A percentile compares a stretch with the other conserved stretches of the same genome.
Conservation (phyloP, 2,329 filamentous ascomycete species). For the Trichoderma atrobrunneum region DNA sequence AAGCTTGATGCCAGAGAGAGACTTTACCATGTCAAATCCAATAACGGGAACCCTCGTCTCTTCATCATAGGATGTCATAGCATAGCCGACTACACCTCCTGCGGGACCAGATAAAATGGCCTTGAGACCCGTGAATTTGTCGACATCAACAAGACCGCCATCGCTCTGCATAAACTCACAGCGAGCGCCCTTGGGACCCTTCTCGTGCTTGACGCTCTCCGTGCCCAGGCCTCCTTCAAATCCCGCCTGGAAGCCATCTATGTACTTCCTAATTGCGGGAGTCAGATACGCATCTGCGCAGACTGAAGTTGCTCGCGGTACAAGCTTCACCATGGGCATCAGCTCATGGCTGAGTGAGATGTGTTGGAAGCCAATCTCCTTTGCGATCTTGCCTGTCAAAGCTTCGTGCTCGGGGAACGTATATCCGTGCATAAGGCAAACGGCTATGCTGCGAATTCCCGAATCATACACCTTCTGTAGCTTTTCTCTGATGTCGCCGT, state of each 20-base stretch:
- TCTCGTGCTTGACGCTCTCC: conserved; percentile 66
- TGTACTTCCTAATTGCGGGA: conserved; percentile 42
- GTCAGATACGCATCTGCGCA: conserved; percentile 46
- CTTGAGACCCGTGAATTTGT: conserved; percentile 78
- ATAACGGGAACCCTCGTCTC: conserved; percentile 82
- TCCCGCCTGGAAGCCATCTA: conserved; percentile 74
- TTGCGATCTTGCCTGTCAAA: conserved; percentile 70
- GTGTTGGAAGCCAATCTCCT: conserved; percentile 71
- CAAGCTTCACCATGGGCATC: conserved; percentile 46
- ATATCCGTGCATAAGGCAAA: conserved; percentile 90
- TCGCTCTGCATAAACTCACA: conserved; percentile 97
- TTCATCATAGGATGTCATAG: conserved; percentile 83
- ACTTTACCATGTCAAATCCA: conserved; percentile 78
- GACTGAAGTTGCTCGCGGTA: conserved; percentile 42
- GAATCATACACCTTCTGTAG: conserved; percentile 61
- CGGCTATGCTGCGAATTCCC: conserved; percentile 77
- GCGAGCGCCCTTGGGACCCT: conserved; percentile 65
- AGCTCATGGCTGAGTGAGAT: conserved; percentile 56
- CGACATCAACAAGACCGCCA: conserved; percentile 69
- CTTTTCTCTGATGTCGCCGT: conserved; percentile 53
- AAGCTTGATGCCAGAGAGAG: neutral
- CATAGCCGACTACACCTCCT: conserved; percentile 91
- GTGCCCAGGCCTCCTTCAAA: conserved; percentile 79
- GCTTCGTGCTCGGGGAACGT: conserved; percentile 86
- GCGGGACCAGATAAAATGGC: conserved; percentile 87